Evolutionary conservation across 2,329 filamentous ascomycete genomes (phyloP), one percentile per base, ranked within the genome.

Genomic region (Grosmannia clavigera): DNA sequence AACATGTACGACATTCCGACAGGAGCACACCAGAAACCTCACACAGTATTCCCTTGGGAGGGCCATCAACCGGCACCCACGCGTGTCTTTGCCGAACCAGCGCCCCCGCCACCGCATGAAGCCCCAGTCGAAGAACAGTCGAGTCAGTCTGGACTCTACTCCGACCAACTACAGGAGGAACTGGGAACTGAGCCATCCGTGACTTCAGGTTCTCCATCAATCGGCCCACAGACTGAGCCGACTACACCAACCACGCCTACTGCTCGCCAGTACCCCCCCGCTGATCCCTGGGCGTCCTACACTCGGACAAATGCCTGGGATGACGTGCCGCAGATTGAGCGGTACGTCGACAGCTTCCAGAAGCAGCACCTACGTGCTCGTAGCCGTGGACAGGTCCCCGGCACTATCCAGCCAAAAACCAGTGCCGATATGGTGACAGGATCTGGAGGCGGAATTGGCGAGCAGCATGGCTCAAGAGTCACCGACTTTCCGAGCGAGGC

Each of bases 31-130:
- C 77, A 84, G 64, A 81, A 76, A 62, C 81, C 85, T 16, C 79
- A 81, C 55, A 80, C 85, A 3, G 85, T 97, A 56, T 99, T 99
- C 71, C 94, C 94, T 0, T 99, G 94, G 94, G 94, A 99, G 71
- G 74, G 73, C 51, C 76, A 85, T 61, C 82, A 81, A 63, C 79
- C 86, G 14, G 82, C 78, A 66, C 75, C 84, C 5, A 76, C 81
- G 14, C 82, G 89, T 65, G 78, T 85, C 14, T 94, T 92, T 67
- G 74, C 76, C 55, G 82, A 85, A 33, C 59, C 61, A 2, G 33
- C 60, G 5, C 59, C 60, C 19, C 27, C 57, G n/a, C 51, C n/a
- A 35, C 12, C 9, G 61, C 81, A 85, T 61, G 66, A 72, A 25
- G 68, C 70, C 57, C 25, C 46, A 4, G 25, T 5, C 51, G 62